Conservation (phyloP, 2,329 filamentous ascomycete genomes). For the Tolypocladium guangdongense region DNA sequence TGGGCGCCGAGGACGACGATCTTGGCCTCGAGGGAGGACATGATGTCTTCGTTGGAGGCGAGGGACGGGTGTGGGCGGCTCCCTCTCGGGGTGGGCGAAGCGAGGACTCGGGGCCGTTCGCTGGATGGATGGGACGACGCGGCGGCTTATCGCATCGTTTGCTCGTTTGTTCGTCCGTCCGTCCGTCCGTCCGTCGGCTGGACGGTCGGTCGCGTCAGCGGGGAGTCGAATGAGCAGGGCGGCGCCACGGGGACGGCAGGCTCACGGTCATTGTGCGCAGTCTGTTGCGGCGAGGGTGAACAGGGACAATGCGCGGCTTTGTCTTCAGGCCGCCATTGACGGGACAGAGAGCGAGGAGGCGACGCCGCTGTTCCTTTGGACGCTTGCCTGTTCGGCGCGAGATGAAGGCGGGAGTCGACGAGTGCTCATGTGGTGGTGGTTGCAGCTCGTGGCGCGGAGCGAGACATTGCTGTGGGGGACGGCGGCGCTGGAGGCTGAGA, state of each 20-base stretch:
- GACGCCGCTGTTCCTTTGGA: neutral
- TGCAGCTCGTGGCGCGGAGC: neutral
- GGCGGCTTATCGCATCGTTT: slow-evolving; percentile 1
- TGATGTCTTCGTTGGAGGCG: slow-evolving; percentile 5
- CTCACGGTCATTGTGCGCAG: neutral
- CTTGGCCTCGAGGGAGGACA: slow-evolving; percentile 65
- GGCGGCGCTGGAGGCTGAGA: too few relatives aligned
- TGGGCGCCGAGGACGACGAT: slow-evolving; percentile 72
- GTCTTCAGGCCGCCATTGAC: neutral
- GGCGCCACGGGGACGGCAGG: neutral
- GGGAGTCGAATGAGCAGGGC: neutral
- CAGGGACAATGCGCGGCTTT: neutral
- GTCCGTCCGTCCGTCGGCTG: neutral
- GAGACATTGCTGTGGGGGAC: too few relatives aligned
- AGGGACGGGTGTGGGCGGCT: neutral
- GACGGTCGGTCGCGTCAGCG: neutral
- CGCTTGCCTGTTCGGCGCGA: neutral
- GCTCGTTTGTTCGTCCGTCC: neutral
- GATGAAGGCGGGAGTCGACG: neutral
- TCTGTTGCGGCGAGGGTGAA: neutral
- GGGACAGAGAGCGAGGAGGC: neutral
- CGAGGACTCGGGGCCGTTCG: neutral
- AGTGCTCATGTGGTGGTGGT: neutral
- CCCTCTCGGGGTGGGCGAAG: neutral
- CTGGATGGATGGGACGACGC: neutral